These are phyloP conservation scores for Syncephalastrum contaminatum DNA, from an alignment of 371 early-diverging fungal genomes.

Conservation along the genomic window DNA sequence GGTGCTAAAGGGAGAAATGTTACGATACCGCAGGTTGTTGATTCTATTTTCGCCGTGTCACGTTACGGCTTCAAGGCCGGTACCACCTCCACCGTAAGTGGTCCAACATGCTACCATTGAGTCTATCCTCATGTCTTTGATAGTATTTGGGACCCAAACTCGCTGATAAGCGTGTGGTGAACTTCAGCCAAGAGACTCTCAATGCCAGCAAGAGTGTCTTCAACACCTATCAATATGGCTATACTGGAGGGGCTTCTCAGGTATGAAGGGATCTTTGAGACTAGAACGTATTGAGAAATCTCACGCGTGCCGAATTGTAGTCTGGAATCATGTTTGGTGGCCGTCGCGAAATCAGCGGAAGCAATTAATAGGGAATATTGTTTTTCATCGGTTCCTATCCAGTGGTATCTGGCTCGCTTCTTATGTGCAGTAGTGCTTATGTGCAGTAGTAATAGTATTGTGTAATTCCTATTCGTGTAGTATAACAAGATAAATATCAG, in stretches of 20 bases:
- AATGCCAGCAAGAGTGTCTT: slow-evolving; percentile 57
- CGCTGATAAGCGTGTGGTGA: slow-evolving; percentile 66
- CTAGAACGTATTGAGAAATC: background rate
- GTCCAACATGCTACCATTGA: slow-evolving; percentile 4
- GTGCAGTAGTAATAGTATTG: too few relatives aligned
- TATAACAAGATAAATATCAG: too few relatives aligned
- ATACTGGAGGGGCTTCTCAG: slow-evolving; percentile 59
- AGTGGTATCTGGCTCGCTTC: too few relatives aligned
- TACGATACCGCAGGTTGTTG: slow-evolving; percentile 50
- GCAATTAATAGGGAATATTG: too few relatives aligned
- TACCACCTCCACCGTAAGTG: slow-evolving; percentile 47
- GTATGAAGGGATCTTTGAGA: slow-evolving; percentile 14
- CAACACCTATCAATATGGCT: slow-evolving; percentile 60
- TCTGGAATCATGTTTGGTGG: slow-evolving; percentile 53
- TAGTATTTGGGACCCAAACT: slow-evolving; percentile 76
- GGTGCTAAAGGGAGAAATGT: background rate
- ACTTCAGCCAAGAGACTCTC: slow-evolving; percentile 68
- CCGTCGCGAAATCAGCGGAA: slow-evolving; percentile 43
- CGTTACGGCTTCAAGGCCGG: slow-evolving; percentile 77
- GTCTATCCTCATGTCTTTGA: background rate
- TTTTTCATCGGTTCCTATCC: too few relatives aligned
- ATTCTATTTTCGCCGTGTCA: slow-evolving; percentile 78
- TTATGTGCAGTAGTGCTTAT: too few relatives aligned
- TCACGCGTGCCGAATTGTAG: slow-evolving; percentile 2
- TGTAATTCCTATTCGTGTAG: too few relatives aligned